These are phyloP conservation scores for Cocos nucifera DNA, from an alignment of 176 grass and related monocot genomes.

Conservation along the genomic window DNA sequence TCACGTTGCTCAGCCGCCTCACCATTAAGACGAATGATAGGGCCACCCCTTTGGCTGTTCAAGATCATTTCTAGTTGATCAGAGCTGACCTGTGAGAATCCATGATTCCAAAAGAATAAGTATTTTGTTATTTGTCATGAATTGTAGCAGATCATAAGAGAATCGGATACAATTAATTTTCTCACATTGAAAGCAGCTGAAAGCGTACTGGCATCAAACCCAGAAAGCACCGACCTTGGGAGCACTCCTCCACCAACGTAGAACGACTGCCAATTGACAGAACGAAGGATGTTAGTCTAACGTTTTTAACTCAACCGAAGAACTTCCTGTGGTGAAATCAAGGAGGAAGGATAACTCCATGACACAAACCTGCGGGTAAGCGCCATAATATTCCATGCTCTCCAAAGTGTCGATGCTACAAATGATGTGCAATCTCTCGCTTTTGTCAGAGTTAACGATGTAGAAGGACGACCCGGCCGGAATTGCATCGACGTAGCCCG, in stretches of 20 bases:
- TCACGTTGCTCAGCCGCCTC: not conserved
- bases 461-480: too few relatives aligned
- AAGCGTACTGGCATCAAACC: not conserved
- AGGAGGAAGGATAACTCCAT: too few relatives aligned
- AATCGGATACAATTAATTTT: not conserved
- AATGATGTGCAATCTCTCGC: not conserved
- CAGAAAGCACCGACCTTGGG: not conserved
- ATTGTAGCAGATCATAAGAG: not conserved
- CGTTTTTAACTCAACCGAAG: too few relatives aligned
- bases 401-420: not conserved
- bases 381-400: not conserved
- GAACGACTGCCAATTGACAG: conserved; percentile 1
- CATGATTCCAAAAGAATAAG: not conserved
- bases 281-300: not conserved
- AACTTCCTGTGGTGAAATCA: too few relatives aligned
- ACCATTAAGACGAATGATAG: not conserved
- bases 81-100: not conserved
- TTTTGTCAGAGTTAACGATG: too few relatives aligned
- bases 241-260: not conserved
- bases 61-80: not conserved
- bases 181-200: conserved; percentile 3
- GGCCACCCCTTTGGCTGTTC: not conserved
- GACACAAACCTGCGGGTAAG: not conserved
- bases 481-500: too few relatives aligned
- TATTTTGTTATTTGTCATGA: not conserved